Evolutionary conservation across 2,329 filamentous ascomycete species (phyloP), one percentile per base, ranked within the genome.

Genomic region (Rutstroemia sp.): DNA sequence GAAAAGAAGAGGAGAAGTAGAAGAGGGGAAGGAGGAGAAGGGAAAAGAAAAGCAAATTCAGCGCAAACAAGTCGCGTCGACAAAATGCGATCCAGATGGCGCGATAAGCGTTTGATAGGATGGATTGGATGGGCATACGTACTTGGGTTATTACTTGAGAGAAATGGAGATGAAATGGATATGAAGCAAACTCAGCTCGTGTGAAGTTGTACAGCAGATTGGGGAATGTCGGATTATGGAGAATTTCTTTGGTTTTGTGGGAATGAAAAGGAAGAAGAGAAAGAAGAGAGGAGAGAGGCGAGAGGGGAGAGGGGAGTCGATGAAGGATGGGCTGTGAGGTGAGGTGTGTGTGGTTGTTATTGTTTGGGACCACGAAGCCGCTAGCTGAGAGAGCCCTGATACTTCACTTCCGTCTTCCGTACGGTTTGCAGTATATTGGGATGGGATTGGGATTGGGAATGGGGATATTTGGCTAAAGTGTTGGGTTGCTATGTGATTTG

Each of bases 351-450:
- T 30, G 27, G 39, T 39, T 46, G 50, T 46, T 52, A 51, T 42
- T 37, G 49, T 42, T 25, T 52, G 18, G 50, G 50, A 52, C 50
- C 50, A 52, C 50, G 50, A 52, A 52, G 50, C 39, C 50, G 50
- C 50, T 52, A 52, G 46, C 39, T 42, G 50, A 42, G 50, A 52
- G 39, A 23, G 23, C 30, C 39, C 41, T 45, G 16, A 41, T 23
- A 23, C 23, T 23, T 23, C 23, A 23, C 23, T 23, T 23, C 23
- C 23, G 23, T 23, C 23, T 23, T 23, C 23, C 23, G 23, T 23
- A 23, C 23, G 5, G 23, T 23, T 23, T 23, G 5, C 23, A 23
- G 19, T 42, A 3, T 42, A 12, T 46, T 18, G 46, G 46, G 25
- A 16, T 21, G 18, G 30, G 34, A 45, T 23, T 23, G 23, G 23